A percentile compares a stretch with the other conserved stretches of the same genome.
Evolutionary conservation across 768 basidiomycete genomes (phyloP).

Genomic region (Trametes gibbosa): DNA sequence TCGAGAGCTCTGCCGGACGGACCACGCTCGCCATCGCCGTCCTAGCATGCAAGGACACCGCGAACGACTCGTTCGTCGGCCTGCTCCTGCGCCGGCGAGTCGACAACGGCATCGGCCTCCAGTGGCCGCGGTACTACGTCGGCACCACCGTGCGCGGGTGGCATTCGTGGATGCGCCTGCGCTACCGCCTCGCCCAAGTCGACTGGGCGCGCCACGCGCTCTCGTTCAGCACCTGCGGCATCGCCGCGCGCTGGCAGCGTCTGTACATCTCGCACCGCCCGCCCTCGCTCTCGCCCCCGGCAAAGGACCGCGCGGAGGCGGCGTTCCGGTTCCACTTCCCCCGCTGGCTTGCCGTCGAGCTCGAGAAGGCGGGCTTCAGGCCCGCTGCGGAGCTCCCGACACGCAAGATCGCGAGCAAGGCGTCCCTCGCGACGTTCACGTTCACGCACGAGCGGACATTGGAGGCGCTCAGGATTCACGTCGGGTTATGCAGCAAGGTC

Average conservation of each 20-base stretch:
- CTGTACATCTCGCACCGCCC: slow-evolving; percentile 14
- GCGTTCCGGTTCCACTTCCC: slow-evolving; percentile 10
- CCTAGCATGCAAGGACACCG: slow-evolving; percentile 9
- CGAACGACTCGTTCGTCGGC: slow-evolving; percentile 9
- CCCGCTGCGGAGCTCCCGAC: background rate
- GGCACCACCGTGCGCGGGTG: slow-evolving; percentile 6
- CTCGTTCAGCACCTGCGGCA: background rate
- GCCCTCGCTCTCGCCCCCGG: slow-evolving; percentile 4
- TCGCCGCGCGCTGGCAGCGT: slow-evolving; percentile 11
- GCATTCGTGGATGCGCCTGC: slow-evolving; percentile 5
- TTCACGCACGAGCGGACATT: background rate
- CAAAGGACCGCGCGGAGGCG: background rate
- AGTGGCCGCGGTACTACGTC: slow-evolving; percentile 12
- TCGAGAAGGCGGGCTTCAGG: slow-evolving; percentile 7
- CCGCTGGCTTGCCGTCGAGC: slow-evolving; percentile 12
- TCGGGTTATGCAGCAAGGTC: background rate
- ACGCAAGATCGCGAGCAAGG: background rate
- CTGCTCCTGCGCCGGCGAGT: slow-evolving; percentile 12
- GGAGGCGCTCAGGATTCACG: slow-evolving; percentile 7
- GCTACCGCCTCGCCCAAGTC: slow-evolving; percentile 13
- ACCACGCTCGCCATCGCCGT: slow-evolving; percentile 9
- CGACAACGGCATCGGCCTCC: background rate
- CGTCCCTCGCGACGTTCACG: background rate
- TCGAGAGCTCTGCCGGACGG: background rate
- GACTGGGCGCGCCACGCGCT: slow-evolving; percentile 10